Percentiles rank a stretch among this genome's conserved stretches.
These are phyloP conservation scores for Phytophthora citricola DNA, from an alignment of 352 stramenopile genomes.

Conservation along the genomic window DNA sequence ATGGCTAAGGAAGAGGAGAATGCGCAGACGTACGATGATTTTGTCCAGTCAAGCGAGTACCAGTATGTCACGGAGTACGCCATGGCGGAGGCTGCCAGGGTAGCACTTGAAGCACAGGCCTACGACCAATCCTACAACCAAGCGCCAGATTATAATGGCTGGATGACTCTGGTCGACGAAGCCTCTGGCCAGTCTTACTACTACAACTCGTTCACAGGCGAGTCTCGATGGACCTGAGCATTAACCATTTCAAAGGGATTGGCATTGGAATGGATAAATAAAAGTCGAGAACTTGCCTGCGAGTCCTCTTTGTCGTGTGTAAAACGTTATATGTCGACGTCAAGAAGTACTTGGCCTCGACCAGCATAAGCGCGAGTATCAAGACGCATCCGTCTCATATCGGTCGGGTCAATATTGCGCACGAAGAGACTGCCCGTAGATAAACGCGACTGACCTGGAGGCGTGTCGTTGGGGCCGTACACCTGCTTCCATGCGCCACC, in stretches of 20 bases:
- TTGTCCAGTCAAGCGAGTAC: constrained; percentile 76
- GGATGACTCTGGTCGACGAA: constrained; percentile 70
- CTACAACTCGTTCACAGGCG: constrained; percentile 74
- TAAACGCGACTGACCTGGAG: constrained; percentile 16
- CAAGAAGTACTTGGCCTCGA: constrained; percentile 22
- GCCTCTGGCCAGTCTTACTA: constrained; percentile 73
- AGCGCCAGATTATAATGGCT: constrained; percentile 41
- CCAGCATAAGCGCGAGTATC: constrained; percentile 21
- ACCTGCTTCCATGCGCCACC: constrained; percentile 34
- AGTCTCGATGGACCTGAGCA: constrained; percentile 64
- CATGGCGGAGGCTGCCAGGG: constrained; percentile 29
- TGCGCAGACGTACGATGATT: constrained; percentile 81
- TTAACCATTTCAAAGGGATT: not conserved
- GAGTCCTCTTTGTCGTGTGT: not conserved
- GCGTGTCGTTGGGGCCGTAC: constrained; percentile 14
- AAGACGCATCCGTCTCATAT: constrained; percentile 29
- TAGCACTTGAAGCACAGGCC: constrained; percentile 24
- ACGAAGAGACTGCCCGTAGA: constrained; percentile 33
- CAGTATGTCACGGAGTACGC: constrained; percentile 72
- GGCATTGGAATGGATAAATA: constrained; percentile 20
- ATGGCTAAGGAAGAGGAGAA: constrained; percentile 53
- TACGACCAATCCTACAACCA: constrained; percentile 22
- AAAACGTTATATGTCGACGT: constrained; percentile 28
- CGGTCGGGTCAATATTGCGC: constrained; percentile 19
- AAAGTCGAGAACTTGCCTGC: constrained; percentile 2